Conservation (phyloP, 139 green algal genomes). For the Chlamydomonas sp. region DNA sequence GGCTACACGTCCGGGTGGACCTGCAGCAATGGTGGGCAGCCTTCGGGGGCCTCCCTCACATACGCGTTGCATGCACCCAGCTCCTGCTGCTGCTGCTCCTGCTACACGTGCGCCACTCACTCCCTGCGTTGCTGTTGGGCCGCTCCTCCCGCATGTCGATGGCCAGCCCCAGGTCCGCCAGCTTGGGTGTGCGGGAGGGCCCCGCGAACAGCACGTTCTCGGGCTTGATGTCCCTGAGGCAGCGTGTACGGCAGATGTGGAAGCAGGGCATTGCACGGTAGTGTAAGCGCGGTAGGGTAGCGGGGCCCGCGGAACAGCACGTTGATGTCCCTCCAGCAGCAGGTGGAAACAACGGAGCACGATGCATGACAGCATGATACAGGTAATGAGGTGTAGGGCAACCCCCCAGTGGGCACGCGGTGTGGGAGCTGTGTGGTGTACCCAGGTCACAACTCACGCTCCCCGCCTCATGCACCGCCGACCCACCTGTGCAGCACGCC, state of each 20-base stretch:
- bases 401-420: no score
- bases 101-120: background rate
- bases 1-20: background rate
- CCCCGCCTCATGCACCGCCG: background rate
- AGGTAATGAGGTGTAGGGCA: no score
- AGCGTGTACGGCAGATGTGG: background rate
- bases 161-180: constrained; percentile 67
- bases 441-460: no score
- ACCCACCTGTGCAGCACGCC: constrained; percentile 38
- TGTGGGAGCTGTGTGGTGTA: no score
- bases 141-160: constrained; percentile 64
- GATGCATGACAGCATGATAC: no score
- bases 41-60: no score
- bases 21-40: background rate
- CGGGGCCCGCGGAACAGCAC: no score
- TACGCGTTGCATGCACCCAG: no score
- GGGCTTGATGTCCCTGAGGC: constrained; percentile 24
- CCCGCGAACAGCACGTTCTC: constrained; percentile 53
- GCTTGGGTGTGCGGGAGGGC: constrained; percentile 41
- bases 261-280: background rate
- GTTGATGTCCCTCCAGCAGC: no score
- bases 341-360: no score
- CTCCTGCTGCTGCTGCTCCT: no score
- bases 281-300: background rate
- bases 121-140: constrained; percentile 61